Evolutionary conservation across 495 filamentous ascomycete species (phyloP), one percentile per base, ranked within the genome.

Genomic region (Hypomontagnella submonticulosa): DNA sequence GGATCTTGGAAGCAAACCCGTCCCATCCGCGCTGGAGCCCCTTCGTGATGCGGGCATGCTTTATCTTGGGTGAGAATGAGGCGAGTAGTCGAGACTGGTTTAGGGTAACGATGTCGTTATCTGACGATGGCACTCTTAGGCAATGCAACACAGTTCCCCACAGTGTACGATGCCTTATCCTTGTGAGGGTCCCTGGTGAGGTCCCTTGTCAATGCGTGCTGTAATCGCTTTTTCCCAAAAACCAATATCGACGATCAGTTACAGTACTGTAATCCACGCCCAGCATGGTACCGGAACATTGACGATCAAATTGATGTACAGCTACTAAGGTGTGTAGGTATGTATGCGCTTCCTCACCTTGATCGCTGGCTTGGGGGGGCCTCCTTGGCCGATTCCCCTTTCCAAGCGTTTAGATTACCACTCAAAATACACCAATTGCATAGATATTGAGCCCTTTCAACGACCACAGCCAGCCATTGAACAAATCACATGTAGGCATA

Each of bases 31-130:
- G 42, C 59, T 33, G 37, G 49, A 18, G 44, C 33, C 42, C 23
- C 49, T 63, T 53, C 54, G 20, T 23, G 34, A 56, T 63, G 30
- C 54, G 48, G 41, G 16, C 15, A 13, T 13, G 18, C 30, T 57
- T 56, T 55, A 60, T 58, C 49, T 50, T n/a, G 54, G 48, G 42
- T 55, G 54, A 51, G 49, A 50, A 59, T 46, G 59, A 63, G 58
- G 53, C 49, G 44, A 57, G 34, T 56, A 53, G 55, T 56, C 33
- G 32, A 61, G 55, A 64, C 60, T 38, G 50, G 43, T 56, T 69
- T 64, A 61, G 38, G 50, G 56, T 53, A 64, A 69, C 60, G 55
- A 69, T 69, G 66, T 69, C 66, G 66, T 69, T 69, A 69, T 69
- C 60, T 69, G 55, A 64, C 60, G 56, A 64, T 61, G 56, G 30